Conservation (phyloP, 148 eudicot genomes). For the Cornus florida region DNA sequence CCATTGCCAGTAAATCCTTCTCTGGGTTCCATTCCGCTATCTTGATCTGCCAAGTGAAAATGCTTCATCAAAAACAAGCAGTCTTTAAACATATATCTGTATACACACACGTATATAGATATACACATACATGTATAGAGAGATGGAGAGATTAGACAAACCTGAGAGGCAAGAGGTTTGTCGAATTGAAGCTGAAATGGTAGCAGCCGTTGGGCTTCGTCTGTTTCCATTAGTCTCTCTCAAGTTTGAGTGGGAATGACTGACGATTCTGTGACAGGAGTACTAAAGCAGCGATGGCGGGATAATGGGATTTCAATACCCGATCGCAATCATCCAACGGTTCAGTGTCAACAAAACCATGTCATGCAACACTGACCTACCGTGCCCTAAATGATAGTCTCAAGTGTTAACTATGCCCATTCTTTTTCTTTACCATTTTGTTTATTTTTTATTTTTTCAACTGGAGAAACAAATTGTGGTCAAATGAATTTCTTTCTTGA, state of each 20-base stretch:
- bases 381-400: too few species aligned
- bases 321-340: too few species aligned
- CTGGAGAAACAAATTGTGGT: too few species aligned
- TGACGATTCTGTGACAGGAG: too few species aligned
- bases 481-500: too few species aligned
- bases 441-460: too few species aligned
- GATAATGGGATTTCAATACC: neutral
- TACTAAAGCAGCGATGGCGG: neutral
- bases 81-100: neutral
- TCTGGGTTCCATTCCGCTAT: conserved; percentile 98
- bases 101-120: neutral
- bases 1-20: conserved; percentile 98
- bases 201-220: conserved; percentile 49
- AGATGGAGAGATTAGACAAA: conserved; percentile 8
- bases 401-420: too few species aligned
- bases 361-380: too few species aligned
- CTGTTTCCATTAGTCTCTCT: conserved; percentile 51
- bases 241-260: too few species aligned
- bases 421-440: too few species aligned
- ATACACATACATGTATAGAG: conserved; percentile 1
- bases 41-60: conserved; percentile 47
- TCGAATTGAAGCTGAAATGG: conserved; percentile 99
- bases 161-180: conserved; percentile 91
- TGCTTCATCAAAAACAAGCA: conserved; percentile 1
- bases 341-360: too few species aligned